These are phyloP conservation scores for Typha latifolia DNA, from an alignment of 176 grass and related monocot species.

Conservation along the genomic window DNA sequence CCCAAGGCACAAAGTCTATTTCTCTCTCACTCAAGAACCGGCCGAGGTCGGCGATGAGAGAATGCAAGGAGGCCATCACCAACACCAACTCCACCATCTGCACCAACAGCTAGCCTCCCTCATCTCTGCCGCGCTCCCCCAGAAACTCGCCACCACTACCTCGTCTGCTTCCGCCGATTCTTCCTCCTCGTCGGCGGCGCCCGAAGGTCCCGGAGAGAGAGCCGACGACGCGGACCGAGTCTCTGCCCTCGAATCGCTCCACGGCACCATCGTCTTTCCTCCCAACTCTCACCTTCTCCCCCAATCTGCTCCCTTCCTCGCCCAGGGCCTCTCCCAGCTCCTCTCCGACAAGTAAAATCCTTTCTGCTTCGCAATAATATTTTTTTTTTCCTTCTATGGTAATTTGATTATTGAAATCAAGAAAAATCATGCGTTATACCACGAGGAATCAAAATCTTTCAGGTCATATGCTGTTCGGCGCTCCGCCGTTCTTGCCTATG, in stretches of 20 bases:
- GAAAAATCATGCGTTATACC: background rate
- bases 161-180: constrained; percentile 17
- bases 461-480: constrained; percentile 72
- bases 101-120: constrained; percentile 82
- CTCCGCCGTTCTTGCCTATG: constrained; percentile 72
- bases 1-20: too few relatives aligned
- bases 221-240: constrained; percentile 49
- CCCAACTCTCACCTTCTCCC: constrained; percentile 63
- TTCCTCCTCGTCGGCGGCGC: constrained; percentile 10
- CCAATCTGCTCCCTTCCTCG: constrained; percentile 47
- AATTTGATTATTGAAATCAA: too few relatives aligned
- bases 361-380: background rate
- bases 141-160: background rate
- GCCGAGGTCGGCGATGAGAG: constrained; percentile 7
- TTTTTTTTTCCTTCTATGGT: background rate
- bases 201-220: background rate
- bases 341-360: constrained; percentile 37
- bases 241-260: constrained; percentile 67
- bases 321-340: constrained; percentile 31
- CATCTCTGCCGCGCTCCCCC: constrained; percentile 43
- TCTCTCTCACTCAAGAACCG: background rate
- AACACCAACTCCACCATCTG: constrained; percentile 65
- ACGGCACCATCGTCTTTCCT: constrained; percentile 69
- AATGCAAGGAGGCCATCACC: constrained; percentile 46
- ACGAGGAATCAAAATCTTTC: constrained; percentile 5